Evolutionary conservation across 2,329 filamentous ascomycete species (phyloP), one percentile per base, ranked within the genome.

Genomic region (Decorospora gaudefroyi): DNA sequence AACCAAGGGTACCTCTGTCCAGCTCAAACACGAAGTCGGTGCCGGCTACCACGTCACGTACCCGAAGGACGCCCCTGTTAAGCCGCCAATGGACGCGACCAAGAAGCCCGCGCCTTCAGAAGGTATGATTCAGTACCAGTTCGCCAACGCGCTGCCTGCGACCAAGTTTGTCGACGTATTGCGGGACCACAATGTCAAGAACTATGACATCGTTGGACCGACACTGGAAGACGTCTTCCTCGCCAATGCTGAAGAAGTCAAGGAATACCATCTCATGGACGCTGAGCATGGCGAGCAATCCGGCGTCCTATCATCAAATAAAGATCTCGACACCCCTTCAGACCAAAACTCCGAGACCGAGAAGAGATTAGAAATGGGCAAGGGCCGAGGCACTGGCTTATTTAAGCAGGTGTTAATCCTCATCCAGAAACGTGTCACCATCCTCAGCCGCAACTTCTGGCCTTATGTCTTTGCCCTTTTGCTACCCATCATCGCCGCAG

Each of bases 141-240:
- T 91, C 0, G 74, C 82, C 0, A 80, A 85, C 6, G 93, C 90
- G 1, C 73, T 76, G 12, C 76, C 86, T 31, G 88, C 89, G 0
- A 87, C 88, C 0, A 71, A 78, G 3, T 85, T 92, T 31, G 87
- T 95, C 51, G 78, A 79, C 33, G 70, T 78, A 7, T 76, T 96
- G 1, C 87, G 95, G 64, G 71, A 76, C 1, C 74, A 78, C 1
- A 82, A 83, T 0, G 78, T 95, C 27, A 76, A 77, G 11, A 87
- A 95, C 45, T 96, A 95, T 66, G 85, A 90, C 45, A 87, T 96
- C 55, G 87, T 87, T 11, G 90, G 90, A 0, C 92, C 91, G 0
- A 95, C 89, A 0, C 90, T 96, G 27, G 92, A 96, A 66, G 90
- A 96, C 56, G 90, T 96, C 0, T 96, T 96, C 69, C 73, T 96